These are phyloP conservation scores for Lophiostoma macrostomum DNA, from an alignment of 495 filamentous ascomycete genomes.

Conservation along the genomic window DNA sequence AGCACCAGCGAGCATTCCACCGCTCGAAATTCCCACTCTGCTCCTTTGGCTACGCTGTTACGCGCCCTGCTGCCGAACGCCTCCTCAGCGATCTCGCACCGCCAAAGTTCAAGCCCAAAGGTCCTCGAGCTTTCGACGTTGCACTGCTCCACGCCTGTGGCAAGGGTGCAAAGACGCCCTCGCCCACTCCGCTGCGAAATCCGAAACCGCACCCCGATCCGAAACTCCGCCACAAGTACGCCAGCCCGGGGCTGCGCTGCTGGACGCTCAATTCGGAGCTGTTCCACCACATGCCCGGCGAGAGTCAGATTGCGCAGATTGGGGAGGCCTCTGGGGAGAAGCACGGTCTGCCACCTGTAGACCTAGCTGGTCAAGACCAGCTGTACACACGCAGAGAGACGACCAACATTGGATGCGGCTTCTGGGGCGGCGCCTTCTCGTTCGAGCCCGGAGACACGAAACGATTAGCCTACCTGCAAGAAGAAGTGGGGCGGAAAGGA, in stretches of 20 bases:
- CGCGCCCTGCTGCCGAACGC: conserved; percentile 33
- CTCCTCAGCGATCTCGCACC: conserved; percentile 33
- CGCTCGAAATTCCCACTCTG: conserved; percentile 44
- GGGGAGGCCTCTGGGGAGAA: not conserved
- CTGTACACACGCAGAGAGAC: conserved; percentile 24
- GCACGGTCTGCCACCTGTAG: conserved; percentile 31
- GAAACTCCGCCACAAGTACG: conserved; percentile 12
- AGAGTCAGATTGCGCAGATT: conserved; percentile 26
- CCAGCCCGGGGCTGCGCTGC: conserved; percentile 35
- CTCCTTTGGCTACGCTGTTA: conserved; percentile 48
- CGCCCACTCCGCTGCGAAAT: conserved; percentile 15
- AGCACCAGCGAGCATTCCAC: conserved; percentile 42
- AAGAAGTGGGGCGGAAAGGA: conserved; percentile 35
- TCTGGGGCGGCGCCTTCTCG: conserved; percentile 31
- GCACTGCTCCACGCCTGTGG: conserved; percentile 36
- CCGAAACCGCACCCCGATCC: conserved; percentile 25
- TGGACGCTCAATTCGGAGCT: conserved; percentile 39
- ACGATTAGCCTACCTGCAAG: conserved; percentile 29
- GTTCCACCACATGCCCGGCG: conserved; percentile 39
- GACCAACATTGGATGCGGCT: conserved; percentile 39
- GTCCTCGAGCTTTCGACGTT: conserved; percentile 37
- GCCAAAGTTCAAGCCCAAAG: conserved; percentile 17
- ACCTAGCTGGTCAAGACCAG: conserved; percentile 30
- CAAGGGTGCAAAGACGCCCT: conserved; percentile 25
- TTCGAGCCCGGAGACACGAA: conserved; percentile 18